Evolutionary conservation across 2,329 filamentous ascomycete genomes (phyloP).

Genomic region (Pyricularia sp.): DNA sequence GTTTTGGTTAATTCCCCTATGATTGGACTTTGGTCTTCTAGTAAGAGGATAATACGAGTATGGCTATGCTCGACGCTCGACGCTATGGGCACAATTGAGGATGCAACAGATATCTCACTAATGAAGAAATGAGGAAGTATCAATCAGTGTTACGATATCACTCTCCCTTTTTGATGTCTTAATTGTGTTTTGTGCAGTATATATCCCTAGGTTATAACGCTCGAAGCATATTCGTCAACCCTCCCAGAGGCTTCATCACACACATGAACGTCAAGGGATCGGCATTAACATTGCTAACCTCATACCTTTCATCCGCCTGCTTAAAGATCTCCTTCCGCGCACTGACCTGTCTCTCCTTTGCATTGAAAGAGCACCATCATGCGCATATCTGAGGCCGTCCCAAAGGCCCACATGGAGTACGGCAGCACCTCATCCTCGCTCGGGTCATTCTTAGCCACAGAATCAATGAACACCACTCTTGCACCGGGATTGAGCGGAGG

Average conservation of each 20-base stretch:
- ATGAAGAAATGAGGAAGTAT: neutral
- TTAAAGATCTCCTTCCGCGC: constrained; percentile 9
- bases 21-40: neutral
- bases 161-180: neutral
- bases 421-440: neutral
- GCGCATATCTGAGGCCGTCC: neutral
- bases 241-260: neutral
- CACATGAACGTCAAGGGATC: neutral
- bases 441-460: neutral
- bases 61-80: neutral
- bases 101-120: neutral
- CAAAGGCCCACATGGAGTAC: neutral
- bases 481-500: constrained; percentile 31
- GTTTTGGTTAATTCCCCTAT: neutral
- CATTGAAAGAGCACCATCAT: constrained; percentile 10
- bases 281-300: neutral
- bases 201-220: no score
- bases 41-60: neutral
- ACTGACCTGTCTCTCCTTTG: constrained; percentile 8
- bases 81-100: neutral
- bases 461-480: constrained; percentile 22
- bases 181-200: neutral
- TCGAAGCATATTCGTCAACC: neutral
- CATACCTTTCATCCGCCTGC: constrained; percentile 6
- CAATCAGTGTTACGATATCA: neutral